Base-by-base conservation (phyloP, 1,284 basidiomycete genomes). In the Ustilago esculenta region DNA sequence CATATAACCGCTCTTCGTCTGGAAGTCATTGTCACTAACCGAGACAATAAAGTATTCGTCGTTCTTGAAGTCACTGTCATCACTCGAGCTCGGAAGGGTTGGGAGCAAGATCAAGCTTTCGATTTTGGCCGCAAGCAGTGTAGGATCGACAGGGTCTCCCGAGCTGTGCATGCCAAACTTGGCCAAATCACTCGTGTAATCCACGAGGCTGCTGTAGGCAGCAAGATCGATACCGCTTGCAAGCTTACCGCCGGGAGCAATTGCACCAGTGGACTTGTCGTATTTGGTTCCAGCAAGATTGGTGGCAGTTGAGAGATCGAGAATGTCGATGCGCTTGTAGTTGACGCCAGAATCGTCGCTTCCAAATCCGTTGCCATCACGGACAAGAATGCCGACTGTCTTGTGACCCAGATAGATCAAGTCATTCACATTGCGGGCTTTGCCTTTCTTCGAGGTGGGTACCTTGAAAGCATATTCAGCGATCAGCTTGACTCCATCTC, bases 41-140 rank as follows among this genome's bases (percentile, higher is more conserved):
- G 86, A 86, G 81, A 88, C 86, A 29, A 90, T 82, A 83, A 89
- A 89, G 80, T 86, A 89, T 74, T 90, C 88, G 75, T 90, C 82
- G 1, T 47, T 30, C 45, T 67, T 23, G 23, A 48, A 67, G 52
- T 35, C 41, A 9, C 12, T 43, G 48, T 60, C 57, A 35, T 87
- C 87, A 72, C 83, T 84, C 0, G 71, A 75, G 4, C 83, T 70
- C 65, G 89, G 87, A 2, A 84, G 76, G 18, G 84, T 85, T 0
- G 88, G 86, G 3, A 86, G 87, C 10, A 90, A 81, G 12, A 88
- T 87, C 45, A 88, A 83, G 7, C 86, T 87, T 75, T 90, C 89
- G 87, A 88, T 90, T 81, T 90, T 90, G 3, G 86, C 85, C 56
- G 86, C 86, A 51, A 90, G 85, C 24, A 89, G 83, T 0, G 86